phyloP scores from a whole-genome alignment of 1,284 basidiomycete genomes.

The Vanrija sp. region DNA sequence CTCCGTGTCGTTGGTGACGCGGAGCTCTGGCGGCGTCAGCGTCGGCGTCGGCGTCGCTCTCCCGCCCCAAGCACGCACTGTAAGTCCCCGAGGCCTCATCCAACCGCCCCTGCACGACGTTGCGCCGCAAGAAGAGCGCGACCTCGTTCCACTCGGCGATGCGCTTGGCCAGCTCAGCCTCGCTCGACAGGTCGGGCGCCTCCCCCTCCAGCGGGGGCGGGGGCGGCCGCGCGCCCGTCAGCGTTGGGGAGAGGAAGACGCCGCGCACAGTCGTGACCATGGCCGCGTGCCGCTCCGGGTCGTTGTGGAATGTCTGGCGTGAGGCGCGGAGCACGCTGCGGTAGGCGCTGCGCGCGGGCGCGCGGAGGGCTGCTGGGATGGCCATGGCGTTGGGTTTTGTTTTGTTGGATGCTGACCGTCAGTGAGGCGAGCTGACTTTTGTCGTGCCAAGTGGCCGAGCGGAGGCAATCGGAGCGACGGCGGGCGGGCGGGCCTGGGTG shows the following conservation, averaged over 20 bases:
- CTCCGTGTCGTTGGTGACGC: constrained; percentile 45
- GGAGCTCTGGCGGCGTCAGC: constrained; percentile 33
- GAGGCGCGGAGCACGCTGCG: constrained; percentile 39
- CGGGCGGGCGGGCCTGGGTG: too few species aligned
- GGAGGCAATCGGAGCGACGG: too few species aligned
- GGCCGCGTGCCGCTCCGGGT: constrained; percentile 31
- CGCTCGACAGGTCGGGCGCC: constrained; percentile 14
- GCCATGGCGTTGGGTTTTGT: not conserved
- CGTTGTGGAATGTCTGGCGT: constrained; percentile 43
- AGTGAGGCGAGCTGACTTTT: too few species aligned
- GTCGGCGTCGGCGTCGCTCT: too few species aligned
- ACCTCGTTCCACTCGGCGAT: constrained; percentile 47
- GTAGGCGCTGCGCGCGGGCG: constrained; percentile 42
- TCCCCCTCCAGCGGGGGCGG: constrained; percentile 12
- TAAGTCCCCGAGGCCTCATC: constrained; percentile 31
- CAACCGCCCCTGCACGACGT: constrained; percentile 46
- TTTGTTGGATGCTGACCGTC: not conserved
- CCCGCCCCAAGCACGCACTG: constrained; percentile 26
- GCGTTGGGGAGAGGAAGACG: constrained; percentile 41
- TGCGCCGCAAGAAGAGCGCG: constrained; percentile 40
- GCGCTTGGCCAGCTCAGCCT: constrained; percentile 36
- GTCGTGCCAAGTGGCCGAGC: too few species aligned
- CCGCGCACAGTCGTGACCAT: constrained; percentile 31
- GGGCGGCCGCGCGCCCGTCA: constrained; percentile 10
- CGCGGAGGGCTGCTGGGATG: constrained; percentile 32